Base-by-base conservation (phyloP, 2,329 filamentous ascomycete species). In the Fusarium bactridioides region DNA sequence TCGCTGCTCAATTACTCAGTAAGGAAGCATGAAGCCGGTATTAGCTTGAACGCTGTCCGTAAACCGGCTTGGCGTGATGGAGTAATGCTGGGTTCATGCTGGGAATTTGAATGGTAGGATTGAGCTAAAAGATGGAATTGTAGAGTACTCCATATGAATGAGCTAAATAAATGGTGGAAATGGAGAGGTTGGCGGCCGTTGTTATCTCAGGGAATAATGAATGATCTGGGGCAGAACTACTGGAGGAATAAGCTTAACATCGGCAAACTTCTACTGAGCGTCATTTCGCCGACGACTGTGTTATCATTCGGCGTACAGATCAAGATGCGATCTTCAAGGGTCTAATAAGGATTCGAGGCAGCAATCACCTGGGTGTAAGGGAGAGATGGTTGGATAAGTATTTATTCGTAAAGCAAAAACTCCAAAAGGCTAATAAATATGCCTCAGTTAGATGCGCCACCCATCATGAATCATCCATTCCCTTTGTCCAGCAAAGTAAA, bases 1-100 rank as follows among this genome's bases (percentile, higher is more conserved):
- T 64, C 40, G 61, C 60, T 44, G 55, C 66, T 73, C 66, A 73
- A 67, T 73, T 55, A 70, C 62, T 61, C 16, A 40, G 38, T 50
- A 29, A 29, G 33, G 70, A 54, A 68, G 44, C 50, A 43, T 50
- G 61, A 67, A 56, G 56, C 68, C 56, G 56, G 67, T 10, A 33
- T 61, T 45, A 48, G 23, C 21, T 48, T 25, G 25, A 66, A 45
- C 25, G 44, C 40, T 61, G 61, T 35, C 38, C 31, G 33, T 40
- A 50, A 35, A 51, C 47, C 27, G 50, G 33, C 54, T 55, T 48
- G 35, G 21, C 40, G 47, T 21, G 27, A 21, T n/a, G 33, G 37
- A 62, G 38, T 4, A 48, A 53, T 23, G 16, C 55, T 31, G 45
- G 57, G 48, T 29, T 45, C 19, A 71, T 70, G 35, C 63, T 56